Evolutionary conservation across 441 rosid genomes (phyloP).

Genomic region (Mallotus japonicus): DNA sequence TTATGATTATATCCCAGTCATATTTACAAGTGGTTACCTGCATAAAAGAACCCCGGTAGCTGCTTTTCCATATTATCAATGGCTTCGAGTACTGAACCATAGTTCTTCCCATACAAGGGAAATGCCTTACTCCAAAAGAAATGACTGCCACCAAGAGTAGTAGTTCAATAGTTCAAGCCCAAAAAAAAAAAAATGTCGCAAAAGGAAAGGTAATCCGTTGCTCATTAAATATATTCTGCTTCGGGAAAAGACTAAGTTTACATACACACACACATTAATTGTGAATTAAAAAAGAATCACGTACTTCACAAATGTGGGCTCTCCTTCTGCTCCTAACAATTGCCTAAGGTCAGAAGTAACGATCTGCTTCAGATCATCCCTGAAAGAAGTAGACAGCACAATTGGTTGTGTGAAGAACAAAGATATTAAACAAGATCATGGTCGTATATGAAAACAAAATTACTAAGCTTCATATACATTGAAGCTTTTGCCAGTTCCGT

Average conservation of each 20-base stretch:
- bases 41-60: slow-evolving; percentile 93
- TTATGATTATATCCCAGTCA: not conserved
- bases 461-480: slow-evolving; percentile 41
- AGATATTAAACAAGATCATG: not conserved
- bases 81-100: slow-evolving; percentile 62
- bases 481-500: slow-evolving; percentile 84
- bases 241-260: slow-evolving; percentile 2
- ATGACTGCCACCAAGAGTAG: slow-evolving; percentile 54
- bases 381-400: slow-evolving; percentile 26
- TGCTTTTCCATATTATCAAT: slow-evolving; percentile 71
- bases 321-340: slow-evolving; percentile 84
- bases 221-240: not conserved
- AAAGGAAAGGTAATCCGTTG: not conserved
- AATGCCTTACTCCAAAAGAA: slow-evolving; percentile 86
- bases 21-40: slow-evolving; percentile 49
- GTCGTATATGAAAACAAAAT: slow-evolving; percentile 1
- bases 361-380: slow-evolving; percentile 74
- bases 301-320: slow-evolving; percentile 83
- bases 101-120: slow-evolving; percentile 73
- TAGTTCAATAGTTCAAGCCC: slow-evolving; percentile 3
- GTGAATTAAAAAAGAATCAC: slow-evolving; percentile 15
- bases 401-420: slow-evolving; percentile 8
- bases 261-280: not conserved
- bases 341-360: slow-evolving; percentile 84
- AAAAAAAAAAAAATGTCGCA: slow-evolving; percentile 15